These are phyloP conservation scores for Zymoseptoria brevis DNA, from an alignment of 2,329 filamentous ascomycete species.

Conservation along the genomic window DNA sequence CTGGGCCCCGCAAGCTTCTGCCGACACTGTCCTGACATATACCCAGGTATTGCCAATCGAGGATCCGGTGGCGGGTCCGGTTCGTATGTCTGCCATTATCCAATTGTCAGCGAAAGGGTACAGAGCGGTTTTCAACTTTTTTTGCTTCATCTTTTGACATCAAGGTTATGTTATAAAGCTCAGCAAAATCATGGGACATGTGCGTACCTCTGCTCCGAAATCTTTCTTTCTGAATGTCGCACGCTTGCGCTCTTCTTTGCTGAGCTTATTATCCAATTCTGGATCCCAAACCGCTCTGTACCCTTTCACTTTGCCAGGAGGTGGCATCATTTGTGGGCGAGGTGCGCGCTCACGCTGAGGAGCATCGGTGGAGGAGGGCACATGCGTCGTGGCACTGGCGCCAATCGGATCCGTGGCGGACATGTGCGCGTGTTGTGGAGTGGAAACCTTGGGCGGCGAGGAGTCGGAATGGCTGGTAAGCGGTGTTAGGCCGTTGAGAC, in stretches of 20 bases:
- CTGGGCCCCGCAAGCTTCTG: slow-evolving; percentile 45
- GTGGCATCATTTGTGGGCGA: slow-evolving; percentile 42
- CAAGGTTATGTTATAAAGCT: slow-evolving; percentile 31
- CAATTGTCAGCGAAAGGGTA: slow-evolving; percentile 34
- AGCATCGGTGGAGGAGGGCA: slow-evolving; percentile 21
- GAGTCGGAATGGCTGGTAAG: slow-evolving; percentile 57
- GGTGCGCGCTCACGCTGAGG: slow-evolving; percentile 27
- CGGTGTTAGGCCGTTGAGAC: slow-evolving; percentile 52
- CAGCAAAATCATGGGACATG: slow-evolving; percentile 30
- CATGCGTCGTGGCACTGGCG: slow-evolving; percentile 14
- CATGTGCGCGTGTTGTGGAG: slow-evolving; percentile 37
- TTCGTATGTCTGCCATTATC: slow-evolving; percentile 49
- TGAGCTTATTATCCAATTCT: slow-evolving; percentile 51
- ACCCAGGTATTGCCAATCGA: slow-evolving; percentile 60
- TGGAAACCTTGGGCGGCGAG: slow-evolving; percentile 52
- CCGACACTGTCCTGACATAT: slow-evolving; percentile 45
- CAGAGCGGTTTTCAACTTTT: slow-evolving; percentile 29
- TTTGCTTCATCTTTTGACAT: slow-evolving; percentile 14
- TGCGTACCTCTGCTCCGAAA: slow-evolving; percentile 36
- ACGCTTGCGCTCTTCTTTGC: slow-evolving; percentile 48
- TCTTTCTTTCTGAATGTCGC: slow-evolving; percentile 28
- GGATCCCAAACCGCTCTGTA: slow-evolving; percentile 56
- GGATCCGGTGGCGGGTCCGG: slow-evolving; percentile 73
- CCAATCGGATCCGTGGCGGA: slow-evolving; percentile 15
- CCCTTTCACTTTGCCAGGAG: slow-evolving; percentile 47